Base-by-base conservation (phyloP, 768 basidiomycete genomes). In the Mycena venus region DNA sequence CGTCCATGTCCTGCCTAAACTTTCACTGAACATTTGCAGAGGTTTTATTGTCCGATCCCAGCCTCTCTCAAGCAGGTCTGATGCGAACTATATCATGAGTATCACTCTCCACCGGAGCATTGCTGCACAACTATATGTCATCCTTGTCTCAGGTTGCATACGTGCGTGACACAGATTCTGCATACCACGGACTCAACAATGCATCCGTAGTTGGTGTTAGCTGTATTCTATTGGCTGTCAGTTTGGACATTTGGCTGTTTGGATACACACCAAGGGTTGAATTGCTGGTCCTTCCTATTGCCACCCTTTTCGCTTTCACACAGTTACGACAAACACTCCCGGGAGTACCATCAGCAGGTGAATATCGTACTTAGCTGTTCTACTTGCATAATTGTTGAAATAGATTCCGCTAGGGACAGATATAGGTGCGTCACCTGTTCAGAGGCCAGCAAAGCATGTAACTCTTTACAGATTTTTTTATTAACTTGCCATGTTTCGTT, bases 401-500 rank as follows among this genome's bases (percentile, higher is more conserved):
- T 34, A 53, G 12, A 12, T 11, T 27, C 9, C 23, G 5, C 12
- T 29, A 60, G 59, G 59, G 23, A 60, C 59, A n/a, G 38, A 38
- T 2, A 8, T 60, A 6, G 59, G 59, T 60, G 59, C 19, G n/a
- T n/a, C n/a, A n/a, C n/a, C n/a, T n/a, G n/a, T n/a, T n/a, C n/a
- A n/a, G n/a, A n/a, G n/a, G 59, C 21, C 15, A 38, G 12, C 15
- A 21, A 21, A 15, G 34, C 8, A 36, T 25, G 27, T 27, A 7
- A 6, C 21, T 38, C 34, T 14, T 11, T 59, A 4, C 34, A 60
- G 34, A 60, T 36, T 60, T 38, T 60, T 60, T 38, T 38, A n/a
- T 60, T 15, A 60, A 60, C 59, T 36, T 60, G 8, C 59, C 59
- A n/a, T 60, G 59, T 19, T 60, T 60, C 59, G 36, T 60, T 23